Percentiles rank a stretch among this genome's conserved stretches.
These are phyloP conservation scores for Hysterangium stoloniferum DNA, from an alignment of 768 basidiomycete genomes.

Conservation along the genomic window DNA sequence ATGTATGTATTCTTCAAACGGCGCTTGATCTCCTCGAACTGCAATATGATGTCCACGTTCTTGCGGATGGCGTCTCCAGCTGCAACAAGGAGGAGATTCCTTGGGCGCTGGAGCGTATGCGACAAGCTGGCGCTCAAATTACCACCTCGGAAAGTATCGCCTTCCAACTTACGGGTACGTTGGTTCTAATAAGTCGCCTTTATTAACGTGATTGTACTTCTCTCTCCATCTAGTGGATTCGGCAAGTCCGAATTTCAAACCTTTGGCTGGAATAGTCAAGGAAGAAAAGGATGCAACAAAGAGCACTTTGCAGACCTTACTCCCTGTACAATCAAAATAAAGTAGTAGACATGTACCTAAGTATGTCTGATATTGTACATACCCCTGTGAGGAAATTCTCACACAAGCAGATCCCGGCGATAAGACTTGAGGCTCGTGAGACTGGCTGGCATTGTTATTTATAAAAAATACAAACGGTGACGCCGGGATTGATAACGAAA, in stretches of 20 bases:
- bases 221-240: slow-evolving; percentile 45
- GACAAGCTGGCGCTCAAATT: slow-evolving; percentile 66
- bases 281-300: slow-evolving; percentile 63
- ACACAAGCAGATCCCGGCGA: too few relatives aligned
- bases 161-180: slow-evolving; percentile 65
- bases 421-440: too few relatives aligned
- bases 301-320: slow-evolving; percentile 26
- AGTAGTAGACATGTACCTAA: too few relatives aligned
- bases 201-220: slow-evolving; percentile 13
- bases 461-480: too few relatives aligned
- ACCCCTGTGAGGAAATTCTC: too few relatives aligned
- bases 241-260: slow-evolving; percentile 54
- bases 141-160: slow-evolving; percentile 76
- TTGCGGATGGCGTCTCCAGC: slow-evolving; percentile 82
- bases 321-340: slow-evolving; percentile 14
- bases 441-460: too few relatives aligned
- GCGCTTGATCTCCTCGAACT: slow-evolving; percentile 54
- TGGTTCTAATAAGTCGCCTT: background rate
- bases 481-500: too few relatives aligned
- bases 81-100: slow-evolving; percentile 76
- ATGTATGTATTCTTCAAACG: slow-evolving; percentile 86
- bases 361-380: too few relatives aligned
- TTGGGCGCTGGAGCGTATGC: slow-evolving; percentile 61
- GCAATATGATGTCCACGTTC: slow-evolving; percentile 51
- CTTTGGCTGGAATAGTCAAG: slow-evolving; percentile 65